Percentiles rank a stretch among this genome's conserved stretches.
phyloP scores from a whole-genome alignment of 306 rosid genomes.

The Chamaecrista fasciculata region DNA sequence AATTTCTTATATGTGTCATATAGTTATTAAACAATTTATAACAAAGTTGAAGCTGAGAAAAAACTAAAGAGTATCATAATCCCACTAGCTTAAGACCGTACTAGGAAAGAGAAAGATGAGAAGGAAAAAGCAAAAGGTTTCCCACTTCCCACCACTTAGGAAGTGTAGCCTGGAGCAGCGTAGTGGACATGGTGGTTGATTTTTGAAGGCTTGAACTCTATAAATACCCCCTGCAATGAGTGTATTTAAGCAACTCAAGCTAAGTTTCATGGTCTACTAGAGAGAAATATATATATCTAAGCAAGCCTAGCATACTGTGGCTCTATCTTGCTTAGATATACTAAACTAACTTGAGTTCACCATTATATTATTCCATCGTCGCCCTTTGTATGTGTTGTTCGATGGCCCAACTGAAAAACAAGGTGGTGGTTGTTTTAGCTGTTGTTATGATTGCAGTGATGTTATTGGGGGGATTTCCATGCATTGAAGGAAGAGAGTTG shows the following conservation, averaged over 20 bases:
- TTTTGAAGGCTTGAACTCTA: constrained; percentile 31
- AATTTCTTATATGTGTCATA: too few relatives aligned
- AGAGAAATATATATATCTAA: neutral
- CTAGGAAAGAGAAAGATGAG: too few relatives aligned
- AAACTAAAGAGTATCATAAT: too few relatives aligned
- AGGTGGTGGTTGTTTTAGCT: neutral
- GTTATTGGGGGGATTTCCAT: constrained; percentile 3
- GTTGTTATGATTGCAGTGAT: constrained; percentile 30
- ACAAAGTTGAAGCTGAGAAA: too few relatives aligned
- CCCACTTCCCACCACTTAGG: too few relatives aligned
- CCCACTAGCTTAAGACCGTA: too few relatives aligned
- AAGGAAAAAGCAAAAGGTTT: too few relatives aligned
- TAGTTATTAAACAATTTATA: too few relatives aligned
- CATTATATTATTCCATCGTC: neutral
- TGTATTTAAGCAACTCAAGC: constrained; percentile 10
- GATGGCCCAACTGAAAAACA: constrained; percentile 37
- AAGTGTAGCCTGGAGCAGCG: neutral
- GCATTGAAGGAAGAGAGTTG: constrained; percentile 40
- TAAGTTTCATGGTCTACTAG: neutral
- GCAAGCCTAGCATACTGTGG: too few relatives aligned
- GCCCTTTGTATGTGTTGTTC: neutral
- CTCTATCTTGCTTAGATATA: neutral
- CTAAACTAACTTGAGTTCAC: neutral
- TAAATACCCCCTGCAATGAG: neutral
- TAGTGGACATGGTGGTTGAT: neutral